These are phyloP conservation scores for Strigomonas culicis DNA, from an alignment of 208 protist species.

Conservation along the genomic window DNA sequence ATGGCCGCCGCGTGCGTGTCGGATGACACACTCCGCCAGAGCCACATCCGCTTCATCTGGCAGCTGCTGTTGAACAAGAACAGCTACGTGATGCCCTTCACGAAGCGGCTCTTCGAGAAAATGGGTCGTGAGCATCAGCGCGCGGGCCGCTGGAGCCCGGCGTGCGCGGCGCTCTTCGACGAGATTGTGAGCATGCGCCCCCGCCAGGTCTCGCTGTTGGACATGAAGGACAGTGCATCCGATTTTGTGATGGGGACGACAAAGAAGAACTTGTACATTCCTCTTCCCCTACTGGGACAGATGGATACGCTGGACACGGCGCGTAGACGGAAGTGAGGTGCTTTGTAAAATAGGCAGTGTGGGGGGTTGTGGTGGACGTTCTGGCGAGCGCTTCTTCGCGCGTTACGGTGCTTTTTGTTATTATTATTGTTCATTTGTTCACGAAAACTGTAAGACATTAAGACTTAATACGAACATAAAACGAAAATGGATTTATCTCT, in stretches of 20 bases:
- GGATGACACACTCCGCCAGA: constrained; percentile 24
- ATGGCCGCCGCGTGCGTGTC: constrained; percentile 57
- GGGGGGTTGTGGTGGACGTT: neutral
- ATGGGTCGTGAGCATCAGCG: neutral
- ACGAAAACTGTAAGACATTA: neutral
- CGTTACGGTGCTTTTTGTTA: neutral
- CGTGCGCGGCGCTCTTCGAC: constrained; percentile 33
- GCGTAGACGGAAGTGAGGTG: neutral
- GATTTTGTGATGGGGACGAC: constrained; percentile 78
- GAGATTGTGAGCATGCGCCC: constrained; percentile 63
- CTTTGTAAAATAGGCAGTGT: neutral
- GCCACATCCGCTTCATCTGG: constrained; percentile 42
- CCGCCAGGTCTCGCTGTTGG: constrained; percentile 65
- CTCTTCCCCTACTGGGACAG: neutral
- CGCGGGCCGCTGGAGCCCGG: neutral
- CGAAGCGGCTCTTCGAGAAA: constrained; percentile 48
- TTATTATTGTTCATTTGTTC: neutral
- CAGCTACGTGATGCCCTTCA: constrained; percentile 88
- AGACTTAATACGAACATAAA: neutral
- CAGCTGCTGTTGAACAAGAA: constrained; percentile 43
- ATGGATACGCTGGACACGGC: neutral
- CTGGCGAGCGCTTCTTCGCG: too few relatives aligned
- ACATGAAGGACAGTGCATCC: constrained; percentile 82
- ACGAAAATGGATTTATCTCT: neutral
- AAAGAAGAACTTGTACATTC: constrained; percentile 74